Conservation (phyloP, 176 grass and related monocot species). For the Carex cristatella region DNA sequence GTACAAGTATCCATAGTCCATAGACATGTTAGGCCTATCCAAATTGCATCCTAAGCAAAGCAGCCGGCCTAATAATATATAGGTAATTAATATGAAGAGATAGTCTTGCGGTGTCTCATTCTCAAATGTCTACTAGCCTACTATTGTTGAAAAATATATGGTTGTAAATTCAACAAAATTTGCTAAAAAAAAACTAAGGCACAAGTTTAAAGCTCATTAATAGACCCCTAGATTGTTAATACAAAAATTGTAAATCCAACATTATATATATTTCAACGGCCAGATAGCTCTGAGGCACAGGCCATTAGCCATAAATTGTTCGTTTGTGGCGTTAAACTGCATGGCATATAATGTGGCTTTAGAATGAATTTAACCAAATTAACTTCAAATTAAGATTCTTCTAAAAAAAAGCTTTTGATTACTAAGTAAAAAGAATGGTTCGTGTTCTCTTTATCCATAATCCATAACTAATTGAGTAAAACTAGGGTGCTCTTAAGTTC, state of each 20-base stretch:
- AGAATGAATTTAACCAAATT: neutral
- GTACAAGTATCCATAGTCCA: neutral
- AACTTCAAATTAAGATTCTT: neutral
- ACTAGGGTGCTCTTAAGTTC: too few species aligned
- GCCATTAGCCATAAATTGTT: neutral
- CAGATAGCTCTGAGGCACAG: neutral
- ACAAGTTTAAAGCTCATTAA: neutral
- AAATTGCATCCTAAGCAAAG: constrained; percentile 3
- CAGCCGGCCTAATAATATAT: constrained; percentile 11
- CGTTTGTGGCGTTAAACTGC: neutral
- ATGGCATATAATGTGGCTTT: neutral
- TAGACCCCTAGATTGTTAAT: neutral
- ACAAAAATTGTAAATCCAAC: too few species aligned
- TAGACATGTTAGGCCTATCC: constrained; percentile 5
- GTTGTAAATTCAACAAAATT: neutral
- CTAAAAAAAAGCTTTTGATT: neutral
- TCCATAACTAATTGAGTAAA: too few species aligned
- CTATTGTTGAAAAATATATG: neutral
- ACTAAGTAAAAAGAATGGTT: neutral
- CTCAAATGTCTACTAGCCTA: neutral
- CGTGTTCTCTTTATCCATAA: too few species aligned
- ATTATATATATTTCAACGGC: too few species aligned
- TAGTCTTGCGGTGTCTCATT: neutral
- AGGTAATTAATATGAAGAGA: neutral
- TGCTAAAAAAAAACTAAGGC: neutral